Evolutionary conservation across 1,284 basidiomycete genomes (phyloP).

Genomic region (Ceratobasidium sp.): DNA sequence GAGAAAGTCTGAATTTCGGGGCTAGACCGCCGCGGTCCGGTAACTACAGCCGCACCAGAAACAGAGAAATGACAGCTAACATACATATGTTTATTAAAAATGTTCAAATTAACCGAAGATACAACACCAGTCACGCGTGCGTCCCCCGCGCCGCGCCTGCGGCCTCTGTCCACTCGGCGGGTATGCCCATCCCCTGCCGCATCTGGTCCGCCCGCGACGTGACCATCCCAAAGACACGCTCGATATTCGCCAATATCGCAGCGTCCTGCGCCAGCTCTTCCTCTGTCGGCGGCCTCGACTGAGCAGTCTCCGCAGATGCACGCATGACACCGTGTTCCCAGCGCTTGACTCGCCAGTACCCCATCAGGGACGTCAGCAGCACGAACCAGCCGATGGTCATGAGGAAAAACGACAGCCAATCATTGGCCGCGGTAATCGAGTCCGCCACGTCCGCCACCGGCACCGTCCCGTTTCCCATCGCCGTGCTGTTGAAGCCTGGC

Average conservation of each 20-base stretch:
- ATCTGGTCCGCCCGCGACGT: slow-evolving; percentile 44
- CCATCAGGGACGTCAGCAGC: slow-evolving; percentile 78
- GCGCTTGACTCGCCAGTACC: slow-evolving; percentile 86
- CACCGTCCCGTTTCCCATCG: slow-evolving; percentile 54
- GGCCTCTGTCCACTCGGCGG: slow-evolving; percentile 42
- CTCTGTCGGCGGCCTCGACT: slow-evolving; percentile 47
- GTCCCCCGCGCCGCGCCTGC: slow-evolving; percentile 15
- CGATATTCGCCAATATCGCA: slow-evolving; percentile 46
- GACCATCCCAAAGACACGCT: slow-evolving; percentile 46
- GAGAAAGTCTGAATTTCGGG: slow-evolving; percentile 33
- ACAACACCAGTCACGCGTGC: slow-evolving; percentile 22
- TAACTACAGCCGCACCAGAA: slow-evolving; percentile 8
- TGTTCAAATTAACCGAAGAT: slow-evolving; percentile 30
- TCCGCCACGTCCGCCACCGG: slow-evolving; percentile 50
- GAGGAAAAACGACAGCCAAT: slow-evolving; percentile 90
- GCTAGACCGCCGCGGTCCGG: slow-evolving; percentile 41
- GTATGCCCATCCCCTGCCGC: slow-evolving; percentile 44
- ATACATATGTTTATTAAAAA: slow-evolving; percentile 43
- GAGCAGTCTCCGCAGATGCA: slow-evolving; percentile 51
- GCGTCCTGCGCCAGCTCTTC: slow-evolving; percentile 46
- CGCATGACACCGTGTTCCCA: slow-evolving; percentile 74
- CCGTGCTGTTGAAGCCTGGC: slow-evolving; percentile 43
- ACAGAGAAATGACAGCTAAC: neutral
- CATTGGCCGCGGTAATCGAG: slow-evolving; percentile 60
- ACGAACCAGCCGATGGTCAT: slow-evolving; percentile 95